Conservation (phyloP, 2,329 filamentous ascomycete species). For the Diaporthe capsici region DNA sequence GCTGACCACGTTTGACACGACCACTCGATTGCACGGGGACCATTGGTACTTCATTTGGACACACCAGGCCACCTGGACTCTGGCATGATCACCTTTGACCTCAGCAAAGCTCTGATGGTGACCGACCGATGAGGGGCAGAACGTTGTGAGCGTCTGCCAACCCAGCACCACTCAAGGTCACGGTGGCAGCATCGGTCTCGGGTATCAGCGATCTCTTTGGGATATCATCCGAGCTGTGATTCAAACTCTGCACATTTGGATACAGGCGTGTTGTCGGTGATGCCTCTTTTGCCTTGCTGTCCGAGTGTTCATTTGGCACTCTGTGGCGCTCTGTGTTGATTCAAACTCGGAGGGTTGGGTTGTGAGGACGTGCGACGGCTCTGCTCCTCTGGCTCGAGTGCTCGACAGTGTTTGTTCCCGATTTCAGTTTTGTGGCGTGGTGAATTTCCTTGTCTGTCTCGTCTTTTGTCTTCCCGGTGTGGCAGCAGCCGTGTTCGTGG, state of each 20-base stretch:
- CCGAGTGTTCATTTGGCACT: constrained; percentile 11
- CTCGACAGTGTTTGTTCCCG: constrained; percentile 16
- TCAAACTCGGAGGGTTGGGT: not conserved
- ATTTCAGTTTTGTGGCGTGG: not conserved
- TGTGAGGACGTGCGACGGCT: constrained; percentile 7
- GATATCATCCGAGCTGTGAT: not conserved
- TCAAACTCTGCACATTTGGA: constrained; percentile 1
- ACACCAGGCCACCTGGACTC: not conserved
- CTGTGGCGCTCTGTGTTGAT: constrained; percentile 4
- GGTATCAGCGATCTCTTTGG: not conserved
- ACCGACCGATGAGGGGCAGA: not conserved
- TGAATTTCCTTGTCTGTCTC: constrained; percentile 16
- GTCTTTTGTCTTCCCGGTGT: not conserved
- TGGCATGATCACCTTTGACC: not conserved
- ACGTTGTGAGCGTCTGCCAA: not conserved
- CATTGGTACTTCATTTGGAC: not conserved
- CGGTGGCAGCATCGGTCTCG: not conserved
- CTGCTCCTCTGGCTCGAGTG: constrained; percentile 11
- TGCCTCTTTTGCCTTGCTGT: constrained; percentile 3
- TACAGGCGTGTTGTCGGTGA: constrained; percentile 7
- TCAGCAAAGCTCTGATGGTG: constrained; percentile 2
- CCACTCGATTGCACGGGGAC: not conserved
- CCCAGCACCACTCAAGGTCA: not conserved
- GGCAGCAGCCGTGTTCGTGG: constrained; percentile 1
- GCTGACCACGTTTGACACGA: not conserved